Base-by-base conservation (phyloP, 371 early-diverging fungal genomes). In the Syncephalastrum racemosum region DNA sequence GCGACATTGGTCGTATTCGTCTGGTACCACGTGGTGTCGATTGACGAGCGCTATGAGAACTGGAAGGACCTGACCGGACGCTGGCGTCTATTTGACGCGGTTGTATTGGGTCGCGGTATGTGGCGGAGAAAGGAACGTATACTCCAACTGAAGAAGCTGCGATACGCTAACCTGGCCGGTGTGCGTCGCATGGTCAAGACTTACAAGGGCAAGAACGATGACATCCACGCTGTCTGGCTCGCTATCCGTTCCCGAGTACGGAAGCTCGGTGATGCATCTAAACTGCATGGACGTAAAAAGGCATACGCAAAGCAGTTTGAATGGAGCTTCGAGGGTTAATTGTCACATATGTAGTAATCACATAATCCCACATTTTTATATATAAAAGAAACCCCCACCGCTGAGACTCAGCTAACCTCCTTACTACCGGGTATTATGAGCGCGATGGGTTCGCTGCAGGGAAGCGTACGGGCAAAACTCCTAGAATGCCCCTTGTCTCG, bases 1-100 rank as follows among this genome's bases (percentile, higher is more conserved):
- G 73, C 72, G 4, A 73, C 75, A 3, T 57, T 73, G 16, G 64
- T 58, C 18, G 62, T 73, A 0, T 77, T 80, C 56, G 64, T 73
- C 18, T 75, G 75, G 77, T 80, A 80, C 54, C 80, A 80, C 53
- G 70, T 71, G 8, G 65, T 64, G 13, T 73, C 72, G 1, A 72
- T 80, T 36, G 80, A 80, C 52, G 68, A 75, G 23, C 67, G 77
- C 2, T 80, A 80, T 45, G 77, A 71, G 24, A 66, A 66, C 19
- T 75, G 71, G 48, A 77, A 80, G 59, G 75, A 77, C 45, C 46
- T 80, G 10, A 40, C 64, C n/a, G 77, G 75, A 0, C 65, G 75
- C 12, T 80, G 80, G 80, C 67, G 77, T 2, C 39, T 80, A 19
- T 80, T 80, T 64, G 77, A 77, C 60, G 80, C 80, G 3, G 75